Conservation (phyloP, 2,329 filamentous ascomycete genomes). For the Fusarium sp. region DNA sequence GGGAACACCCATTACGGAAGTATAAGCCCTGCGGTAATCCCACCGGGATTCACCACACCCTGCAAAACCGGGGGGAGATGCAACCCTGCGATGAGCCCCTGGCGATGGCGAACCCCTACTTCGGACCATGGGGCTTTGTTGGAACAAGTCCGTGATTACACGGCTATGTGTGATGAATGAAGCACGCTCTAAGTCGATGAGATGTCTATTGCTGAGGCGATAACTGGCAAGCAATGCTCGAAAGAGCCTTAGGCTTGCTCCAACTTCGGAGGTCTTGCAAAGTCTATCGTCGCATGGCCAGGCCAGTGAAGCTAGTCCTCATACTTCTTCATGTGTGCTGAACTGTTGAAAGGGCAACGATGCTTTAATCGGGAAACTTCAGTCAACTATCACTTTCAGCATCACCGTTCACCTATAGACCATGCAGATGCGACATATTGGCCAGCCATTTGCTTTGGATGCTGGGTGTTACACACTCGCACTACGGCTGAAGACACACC, state of each 20-base stretch:
- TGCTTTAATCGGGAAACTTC: not conserved
- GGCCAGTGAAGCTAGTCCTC: not conserved
- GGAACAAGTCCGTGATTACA: slow-evolving; percentile 14
- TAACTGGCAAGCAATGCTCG: not conserved
- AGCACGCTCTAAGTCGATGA: not conserved
- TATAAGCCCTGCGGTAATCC: slow-evolving; percentile 28
- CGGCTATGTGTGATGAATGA: slow-evolving; percentile 1
- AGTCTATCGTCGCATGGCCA: not conserved
- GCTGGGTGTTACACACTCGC: not conserved
- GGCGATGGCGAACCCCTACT: slow-evolving; percentile 25
- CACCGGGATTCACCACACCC: slow-evolving; percentile 16
- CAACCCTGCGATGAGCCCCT: slow-evolving; percentile 24
- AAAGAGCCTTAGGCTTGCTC: not conserved
- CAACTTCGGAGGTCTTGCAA: not conserved
- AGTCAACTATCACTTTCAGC: not conserved
- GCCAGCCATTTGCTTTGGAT: not conserved
- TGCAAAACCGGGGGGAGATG: slow-evolving; percentile 24
- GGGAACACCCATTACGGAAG: slow-evolving; percentile 25
- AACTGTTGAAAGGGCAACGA: not conserved
- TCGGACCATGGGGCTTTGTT: slow-evolving; percentile 25
- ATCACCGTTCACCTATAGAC: not conserved
- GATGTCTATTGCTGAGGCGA: not conserved
- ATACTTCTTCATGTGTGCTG: not conserved
- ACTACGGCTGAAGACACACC: slow-evolving; percentile 1
- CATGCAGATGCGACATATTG: not conserved